phyloP scores from a whole-genome alignment of 495 filamentous ascomycete genomes.

The Aspergillus hancockii region DNA sequence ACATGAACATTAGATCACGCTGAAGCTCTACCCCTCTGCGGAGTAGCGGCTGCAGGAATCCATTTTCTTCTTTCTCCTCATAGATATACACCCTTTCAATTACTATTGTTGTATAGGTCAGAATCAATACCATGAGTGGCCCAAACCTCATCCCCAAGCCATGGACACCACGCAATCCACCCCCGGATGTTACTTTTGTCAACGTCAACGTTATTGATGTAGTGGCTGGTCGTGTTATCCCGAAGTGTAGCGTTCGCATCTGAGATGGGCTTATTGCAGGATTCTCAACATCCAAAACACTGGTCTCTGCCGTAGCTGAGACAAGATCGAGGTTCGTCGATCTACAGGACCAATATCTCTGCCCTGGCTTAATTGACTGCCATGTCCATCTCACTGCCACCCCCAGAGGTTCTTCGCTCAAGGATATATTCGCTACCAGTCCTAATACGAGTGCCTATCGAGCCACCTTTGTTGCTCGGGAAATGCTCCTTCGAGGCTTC shows the following conservation, averaged over 20 bases:
- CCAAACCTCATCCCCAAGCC: background rate
- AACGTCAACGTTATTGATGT: slow-evolving; percentile 4
- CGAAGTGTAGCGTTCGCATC: background rate
- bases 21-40: no score
- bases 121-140: no score
- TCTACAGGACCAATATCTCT: slow-evolving; percentile 46
- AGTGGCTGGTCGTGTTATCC: background rate
- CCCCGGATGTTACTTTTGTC: background rate
- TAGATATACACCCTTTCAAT: no score
- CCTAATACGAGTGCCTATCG: slow-evolving; percentile 19
- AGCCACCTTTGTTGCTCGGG: slow-evolving; percentile 20
- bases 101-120: no score
- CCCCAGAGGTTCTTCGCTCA: slow-evolving; percentile 37
- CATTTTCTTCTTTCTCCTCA: no score
- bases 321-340: slow-evolving; percentile 29
- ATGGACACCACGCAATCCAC: background rate
- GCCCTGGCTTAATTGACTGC: slow-evolving; percentile 59
- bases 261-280: background rate
- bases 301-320: background rate
- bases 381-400: slow-evolving; percentile 56
- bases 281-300: background rate
- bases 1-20: no score
- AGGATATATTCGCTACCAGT: slow-evolving; percentile 16
- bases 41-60: no score
- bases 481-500: slow-evolving; percentile 56